Base-by-base conservation (phyloP, 352 stramenopile genomes). In the Elongisporangium undulatum region DNA sequence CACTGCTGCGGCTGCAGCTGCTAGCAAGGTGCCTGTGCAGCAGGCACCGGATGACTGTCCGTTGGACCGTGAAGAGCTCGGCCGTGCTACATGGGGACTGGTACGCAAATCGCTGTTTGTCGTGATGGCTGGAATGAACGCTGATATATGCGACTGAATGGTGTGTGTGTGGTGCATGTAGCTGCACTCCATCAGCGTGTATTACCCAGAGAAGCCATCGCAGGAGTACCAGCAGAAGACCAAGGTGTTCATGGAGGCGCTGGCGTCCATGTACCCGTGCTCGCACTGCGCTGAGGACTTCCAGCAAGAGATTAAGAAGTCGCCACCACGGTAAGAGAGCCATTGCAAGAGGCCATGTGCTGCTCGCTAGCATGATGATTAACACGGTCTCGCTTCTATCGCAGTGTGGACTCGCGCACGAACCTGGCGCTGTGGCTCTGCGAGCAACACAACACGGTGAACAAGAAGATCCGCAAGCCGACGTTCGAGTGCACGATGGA, bases 391-490 rank as follows among this genome's bases (percentile, higher is more conserved):
- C 34, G 23, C 54, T 13, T 17, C 12, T 65, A 39, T 50, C 26
- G 2, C 58, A 92, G 90, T 50, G 86, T 97, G 21, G 88, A 97
- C 69, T 97, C 90, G 56, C 87, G 95, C 55, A 80, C 86, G 68
- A 92, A 87, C 52, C 91, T 99, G 49, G 98, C 94, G 24, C 66
- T 97, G 63, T 99, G 96, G 96, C 74, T 99, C 16, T 99, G 97
- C 67, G 87, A 98, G 63, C 95, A 99, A 70, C 97, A 99, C 81
- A 99, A 99, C 75, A 72, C 94, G 52, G 96, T 99, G 26, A 99
- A 99, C 76, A 84, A 96, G 69, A 99, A 99, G 74, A 84, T 99
- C 55, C 87, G 94, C 59, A 99, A 99, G 68, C 78, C 87, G 16
- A 26, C 89, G 5, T 99, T 99, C 74, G 61, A 92, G 51, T 99